Base-by-base conservation (phyloP, 306 rosid species). In the Gastrolobium bilobum region DNA sequence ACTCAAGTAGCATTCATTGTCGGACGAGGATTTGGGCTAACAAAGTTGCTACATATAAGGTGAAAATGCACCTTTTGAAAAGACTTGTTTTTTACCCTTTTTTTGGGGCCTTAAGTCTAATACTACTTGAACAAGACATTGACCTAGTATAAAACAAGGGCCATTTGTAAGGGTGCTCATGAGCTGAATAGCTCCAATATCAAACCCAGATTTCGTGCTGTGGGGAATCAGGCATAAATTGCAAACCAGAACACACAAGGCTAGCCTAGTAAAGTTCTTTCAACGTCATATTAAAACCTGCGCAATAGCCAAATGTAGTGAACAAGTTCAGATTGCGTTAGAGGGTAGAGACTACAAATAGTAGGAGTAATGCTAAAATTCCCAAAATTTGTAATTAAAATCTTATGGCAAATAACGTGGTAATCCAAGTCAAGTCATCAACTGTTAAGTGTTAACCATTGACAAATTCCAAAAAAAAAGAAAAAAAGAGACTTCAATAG, bases 41-140 rank as follows among this genome's bases (percentile, higher is more conserved):
- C 10, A 76, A 1, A 10, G 43, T 64, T 15, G 33, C 73, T 26
- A 30, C 53, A 65, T 3, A 39, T 53, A 7, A 65, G 37, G 56
- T 50, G 64, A 29, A 76, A 63, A 34, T 50, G 31, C 73, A 39
- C 54, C 53, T 39, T 64, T 10, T 65, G 42, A 76, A 65, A 76
- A 13, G 53, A 30, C 20, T 8, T 31, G 43, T 48, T 34, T n/a
- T 42, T 56, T 7, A 51, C 51, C 26, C 15, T 10, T 10, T 26
- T 8, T 57, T 44, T 44, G 10, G 10, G 5, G 68, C 34, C 35
- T 29, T 30, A 58, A 58, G 46, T 34, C 68, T 30, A 43, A 4
- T 14, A 4, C 56, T 44, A 9, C 20, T 47, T 58, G 30, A 61
- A 35, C 71, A 63, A 20, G 43, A 26, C 42, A 64, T 50, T 64